Evolutionary conservation across 1,139 yeast genomes (phyloP).

Genomic region (Suhomyces taliae): DNA sequence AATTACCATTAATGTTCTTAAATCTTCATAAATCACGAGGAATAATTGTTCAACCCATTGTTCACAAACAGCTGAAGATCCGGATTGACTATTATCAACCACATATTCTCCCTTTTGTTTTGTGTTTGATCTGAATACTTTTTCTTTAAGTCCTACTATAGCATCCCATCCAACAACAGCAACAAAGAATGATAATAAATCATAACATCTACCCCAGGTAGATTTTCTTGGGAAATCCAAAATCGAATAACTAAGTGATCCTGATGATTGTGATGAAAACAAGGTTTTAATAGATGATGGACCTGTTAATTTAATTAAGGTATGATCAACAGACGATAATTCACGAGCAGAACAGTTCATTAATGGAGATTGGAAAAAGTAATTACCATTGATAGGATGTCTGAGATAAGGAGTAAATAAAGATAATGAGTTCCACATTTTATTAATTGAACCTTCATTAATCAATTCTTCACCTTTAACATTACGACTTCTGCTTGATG

Average conservation of each 20-base stretch:
- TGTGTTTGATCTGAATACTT: constrained; percentile 16
- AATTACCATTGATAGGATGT: constrained; percentile 38
- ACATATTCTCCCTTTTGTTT: constrained; percentile 14
- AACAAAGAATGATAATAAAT: constrained; percentile 36
- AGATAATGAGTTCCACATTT: constrained; percentile 36
- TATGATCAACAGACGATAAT: constrained; percentile 38
- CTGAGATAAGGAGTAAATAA: constrained; percentile 32
- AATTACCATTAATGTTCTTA: constrained; percentile 31
- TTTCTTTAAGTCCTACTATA: constrained; percentile 25
- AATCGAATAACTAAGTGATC: constrained; percentile 27
- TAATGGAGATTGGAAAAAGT: constrained; percentile 40
- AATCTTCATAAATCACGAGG: constrained; percentile 39
- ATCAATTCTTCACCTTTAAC: constrained; percentile 1
- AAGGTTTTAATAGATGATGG: constrained; percentile 27
- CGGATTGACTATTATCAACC: constrained; percentile 18
- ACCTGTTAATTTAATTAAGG: constrained; percentile 31
- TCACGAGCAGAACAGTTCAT: constrained; percentile 34
- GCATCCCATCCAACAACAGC: constrained; percentile 46
- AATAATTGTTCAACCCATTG: constrained; percentile 45
- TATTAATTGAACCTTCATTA: constrained; percentile 29
- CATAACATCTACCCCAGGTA: constrained; percentile 48
- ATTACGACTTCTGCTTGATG: background rate
- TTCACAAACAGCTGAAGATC: constrained; percentile 25
- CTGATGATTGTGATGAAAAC: constrained; percentile 37
- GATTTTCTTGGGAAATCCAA: constrained; percentile 37